Base-by-base conservation (phyloP, 805 yeast genomes). In the Kodamaea kakaduensis region DNA sequence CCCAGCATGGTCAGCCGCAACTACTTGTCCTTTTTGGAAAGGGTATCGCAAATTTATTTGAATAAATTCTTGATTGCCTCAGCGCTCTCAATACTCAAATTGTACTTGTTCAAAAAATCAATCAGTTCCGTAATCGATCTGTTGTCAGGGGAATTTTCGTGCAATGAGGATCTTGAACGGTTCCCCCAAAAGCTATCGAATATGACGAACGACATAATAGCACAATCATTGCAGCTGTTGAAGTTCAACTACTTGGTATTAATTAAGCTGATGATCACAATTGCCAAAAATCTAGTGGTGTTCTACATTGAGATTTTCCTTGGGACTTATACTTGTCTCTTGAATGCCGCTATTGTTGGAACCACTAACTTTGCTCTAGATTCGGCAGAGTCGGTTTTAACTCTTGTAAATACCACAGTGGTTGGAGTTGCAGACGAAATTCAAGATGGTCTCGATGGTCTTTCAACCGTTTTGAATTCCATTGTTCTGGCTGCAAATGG, bases 291-390 rank as follows among this genome's bases (percentile, higher is more conserved):
- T 26, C 43, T 88, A 25, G 52, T 85, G 0, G 51, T 76, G 3
- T 85, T 90, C 51, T 62, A 77, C 6, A 60, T 90, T 6, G 87
- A 88, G 20, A 48, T 90, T 44, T 74, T 83, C 31, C 56, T 88
- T 2, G 97, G 97, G 0, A 93, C 97, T 0, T 86, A 85, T 57
- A 81, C 83, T 0, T 93, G 98, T 56, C 64, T 93, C 9, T 54
- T 87, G 9, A 76, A 84, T 0, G 80, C 93, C 4, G 76, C 88
- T 0, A 66, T 89, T 5, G 80, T 77, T 48, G 85, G 89, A 3
- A 72, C 84, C 0, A 81, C 80, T 1, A 78, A 77, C 45, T 76
- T 78, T 19, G 94, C 94, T 0, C 54, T 84, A 1, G 82, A 84
- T 50, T 75, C 86, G 1, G 78, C 95, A 0, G 84, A 82, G 46